Evolutionary conservation across 164 flowering plant species (phyloP).

Genomic region (Vitis rupestris): DNA sequence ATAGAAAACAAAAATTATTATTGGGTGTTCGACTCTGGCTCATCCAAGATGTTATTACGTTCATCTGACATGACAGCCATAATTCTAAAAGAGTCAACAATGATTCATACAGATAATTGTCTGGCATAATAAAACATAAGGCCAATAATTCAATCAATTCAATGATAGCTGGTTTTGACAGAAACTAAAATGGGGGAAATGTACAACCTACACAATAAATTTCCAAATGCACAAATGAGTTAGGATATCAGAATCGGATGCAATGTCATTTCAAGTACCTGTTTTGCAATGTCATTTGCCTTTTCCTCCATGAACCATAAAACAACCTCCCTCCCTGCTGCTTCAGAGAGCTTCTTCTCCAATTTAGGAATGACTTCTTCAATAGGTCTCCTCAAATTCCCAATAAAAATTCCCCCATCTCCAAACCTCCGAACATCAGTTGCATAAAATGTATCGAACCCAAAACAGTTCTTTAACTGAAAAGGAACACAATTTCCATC

Average conservation of each 20-base stretch:
- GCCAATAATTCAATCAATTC: not conserved
- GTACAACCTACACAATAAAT: not conserved
- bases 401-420: constrained; percentile 92
- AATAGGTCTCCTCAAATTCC: constrained; percentile 87
- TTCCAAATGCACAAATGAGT: not conserved
- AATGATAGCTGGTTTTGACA: not conserved
- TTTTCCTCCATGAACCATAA: constrained; percentile 96
- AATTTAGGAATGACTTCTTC: constrained; percentile 79
- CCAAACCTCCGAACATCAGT: constrained; percentile 94
- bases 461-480: constrained; percentile 89
- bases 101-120: not conserved
- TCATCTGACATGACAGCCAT: too few relatives aligned
- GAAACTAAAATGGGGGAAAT: too few relatives aligned
- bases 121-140: not conserved
- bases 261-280: constrained; percentile 39
- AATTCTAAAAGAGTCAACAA: not conserved
- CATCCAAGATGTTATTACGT: too few relatives aligned
- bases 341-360: constrained; percentile 84
- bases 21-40: too few relatives aligned
- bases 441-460: constrained; percentile 85
- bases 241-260: not conserved
- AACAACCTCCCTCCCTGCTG: constrained; percentile 82
- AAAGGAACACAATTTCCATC: not conserved
- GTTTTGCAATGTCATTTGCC: constrained; percentile 70
- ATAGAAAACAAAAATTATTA: too few relatives aligned